Evolutionary conservation across 1,284 basidiomycete species (phyloP), one percentile per base, ranked within the genome.

Genomic region (Fomitopsis schrenkii): DNA sequence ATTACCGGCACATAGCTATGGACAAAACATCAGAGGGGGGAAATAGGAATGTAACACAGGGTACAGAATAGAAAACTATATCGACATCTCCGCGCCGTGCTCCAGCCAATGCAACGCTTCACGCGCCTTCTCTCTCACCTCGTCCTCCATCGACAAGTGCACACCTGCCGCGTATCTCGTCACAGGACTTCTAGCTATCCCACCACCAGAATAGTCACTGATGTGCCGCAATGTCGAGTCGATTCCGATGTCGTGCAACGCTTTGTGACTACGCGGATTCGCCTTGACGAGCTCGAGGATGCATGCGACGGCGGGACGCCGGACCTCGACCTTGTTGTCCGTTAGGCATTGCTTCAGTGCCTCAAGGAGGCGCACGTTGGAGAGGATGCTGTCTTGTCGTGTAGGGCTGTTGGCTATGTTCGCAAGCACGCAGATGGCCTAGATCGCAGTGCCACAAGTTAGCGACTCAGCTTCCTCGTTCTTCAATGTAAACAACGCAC

Each of bases 321-420:
- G 81, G 1, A 86, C 80, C 3, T 83, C 82, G 0, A 81, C 77
- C 44, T 80, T 83, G 1, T 78, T 76, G 57, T 88, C 83, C 0
- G 83, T 79, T 26, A 91, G 79, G 54, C 83, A 84, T 6, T 70
- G 64, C n/a, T 82, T 82, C 0, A 90, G 74, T 1, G 81, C 76
- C 14, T 70, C 66, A 1, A 91, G 79, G 8, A 91, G 75, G 2
- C 75, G 74, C 0, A 80, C 74, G 63, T 85, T 77, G 0, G 75
- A 68, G 22, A 87, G 74, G 36, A 91, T 82, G 33, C 74, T 71
- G 54, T 75, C 74, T 60, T 84, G 83, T 22, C 75, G 70, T 0
- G 76, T 68, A 2, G 74, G 71, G 30, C 84, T 84, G 68, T 91
- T 91, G 26, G 84, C 77, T 8, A 92, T 75, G 70, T 91, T 90